These are phyloP conservation scores for Crithidia acanthocephali DNA, from an alignment of 208 protist species.

Conservation along the genomic window DNA sequence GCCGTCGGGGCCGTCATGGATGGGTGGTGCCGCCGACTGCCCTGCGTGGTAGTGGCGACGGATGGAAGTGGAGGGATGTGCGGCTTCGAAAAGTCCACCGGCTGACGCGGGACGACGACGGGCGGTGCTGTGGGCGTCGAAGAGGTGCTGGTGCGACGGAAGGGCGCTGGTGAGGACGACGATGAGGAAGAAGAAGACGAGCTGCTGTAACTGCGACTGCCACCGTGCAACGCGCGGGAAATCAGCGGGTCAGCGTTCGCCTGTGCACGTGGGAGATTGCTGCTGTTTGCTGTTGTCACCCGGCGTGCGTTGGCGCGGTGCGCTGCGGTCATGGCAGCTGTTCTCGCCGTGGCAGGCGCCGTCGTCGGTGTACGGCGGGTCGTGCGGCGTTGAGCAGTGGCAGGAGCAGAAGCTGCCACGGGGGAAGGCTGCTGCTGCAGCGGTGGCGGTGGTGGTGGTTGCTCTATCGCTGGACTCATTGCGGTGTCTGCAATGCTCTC, in stretches of 20 bases:
- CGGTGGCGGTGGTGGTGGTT: background rate
- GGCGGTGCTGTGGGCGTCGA: background rate
- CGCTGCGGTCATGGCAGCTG: background rate
- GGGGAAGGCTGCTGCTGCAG: too few species aligned
- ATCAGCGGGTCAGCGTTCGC: too few species aligned
- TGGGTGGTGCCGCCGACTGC: background rate
- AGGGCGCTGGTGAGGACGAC: background rate
- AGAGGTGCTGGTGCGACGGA: background rate
- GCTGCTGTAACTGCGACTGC: slow-evolving; percentile 9
- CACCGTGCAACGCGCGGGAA: background rate
- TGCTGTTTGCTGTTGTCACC: background rate
- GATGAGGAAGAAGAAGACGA: background rate
- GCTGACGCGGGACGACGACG: slow-evolving; percentile 2
- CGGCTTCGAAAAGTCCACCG: slow-evolving; percentile 42
- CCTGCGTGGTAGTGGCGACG: background rate
- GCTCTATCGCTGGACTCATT: background rate
- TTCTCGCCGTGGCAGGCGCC: background rate
- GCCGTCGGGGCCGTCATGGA: background rate
- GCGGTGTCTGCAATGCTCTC: too few species aligned
- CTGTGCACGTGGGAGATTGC: background rate
- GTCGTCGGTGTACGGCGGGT: background rate
- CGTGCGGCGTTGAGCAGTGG: background rate
- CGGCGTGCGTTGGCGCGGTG: background rate
- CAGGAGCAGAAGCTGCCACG: background rate
- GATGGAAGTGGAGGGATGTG: slow-evolving; percentile 6